Base-by-base conservation (phyloP, 1,139 yeast species). In the Hyphopichia khmerensis region DNA sequence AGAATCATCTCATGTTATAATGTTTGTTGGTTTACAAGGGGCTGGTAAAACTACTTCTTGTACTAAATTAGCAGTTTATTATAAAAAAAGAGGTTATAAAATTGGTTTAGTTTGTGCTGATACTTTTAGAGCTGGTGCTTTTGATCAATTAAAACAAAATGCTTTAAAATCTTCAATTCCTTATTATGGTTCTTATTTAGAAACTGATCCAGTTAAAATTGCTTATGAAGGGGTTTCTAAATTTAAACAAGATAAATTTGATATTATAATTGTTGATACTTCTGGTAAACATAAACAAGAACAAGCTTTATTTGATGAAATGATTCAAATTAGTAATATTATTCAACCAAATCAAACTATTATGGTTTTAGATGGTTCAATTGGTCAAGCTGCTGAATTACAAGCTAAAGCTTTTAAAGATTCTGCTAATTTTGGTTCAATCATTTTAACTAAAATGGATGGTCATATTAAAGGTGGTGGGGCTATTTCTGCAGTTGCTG, bases 381-480 rank as follows among this genome's bases (percentile, higher is more conserved):
- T 93, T 50, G 99, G 99, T 60, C 99, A 93, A 68, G 97, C 98
- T 5, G 99, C 99, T 1, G 97, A 93, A 68, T 78, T 87, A 7
- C 99, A 93, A 68, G 90, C 96, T 7, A 79, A 77, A 56, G 99
- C 99, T 1, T 93, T 93, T 70, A 93, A 93, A 64, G 97, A 90
- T 43, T 81, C 93, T 35, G 77, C 97, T 3, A 83, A 93, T 58
- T 93, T 93, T 59, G 99, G 99, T 57, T 91, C 98, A 21, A 93
- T 93, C 51, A 87, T 93, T 48, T 77, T 93, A 60, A 93, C 99
- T 24, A 93, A 93, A 64, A 85, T 93, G 96, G 99, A 93, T 64
- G 99, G 99, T 38, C 98, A 93, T 60, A 99, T 99, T 33, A 93
- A 87, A 67, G 99, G 99, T 62, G 99, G 99, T 69, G 99, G 99